Base-by-base conservation (phyloP, 2,329 filamentous ascomycete genomes). In the Epichloe gansuensis region DNA sequence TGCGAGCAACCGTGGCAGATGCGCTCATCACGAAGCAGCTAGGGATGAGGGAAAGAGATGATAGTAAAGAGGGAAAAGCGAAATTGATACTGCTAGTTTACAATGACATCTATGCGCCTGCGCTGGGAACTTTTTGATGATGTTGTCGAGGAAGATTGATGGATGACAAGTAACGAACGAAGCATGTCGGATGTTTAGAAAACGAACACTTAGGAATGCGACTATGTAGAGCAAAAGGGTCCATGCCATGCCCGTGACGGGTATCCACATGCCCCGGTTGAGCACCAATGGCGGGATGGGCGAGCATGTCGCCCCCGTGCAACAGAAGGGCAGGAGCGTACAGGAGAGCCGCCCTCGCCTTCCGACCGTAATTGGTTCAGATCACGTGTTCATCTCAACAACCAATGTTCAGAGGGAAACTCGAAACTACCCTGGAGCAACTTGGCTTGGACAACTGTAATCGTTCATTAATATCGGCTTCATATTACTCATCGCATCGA, bases 1-100 rank as follows among this genome's bases (percentile, higher is more conserved):
- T 70, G 54, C 75, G 75, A 67, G 76, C 77, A 61, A 77, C 71
- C 62, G 66, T 73, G 55, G 77, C 70, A 47, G 77, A 78, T 62
- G 75, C 73, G 72, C 76, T 80, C 77, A 80, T 80, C 57, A 59
- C 62, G 61, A 42, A 51, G 49, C 34, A 48, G 17, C 44, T 35
- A 2, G 40, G 9, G 49, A 23, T 7, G 17, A 41, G 36, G 25
- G 11, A 13, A 21, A 23, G 21, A 41, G 6, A 41, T 23, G 6
- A 41, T 23, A 4, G 25, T 6, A n/a, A 23, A 9, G 17, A 40
- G 34, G 17, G 25, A 7, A 15, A 27, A 15, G 36, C n/a, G 3
- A 40, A 6, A 35, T 11, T 31, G 13, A 42, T 50, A 35, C 34
- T 11, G n/a, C 34, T 40, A 15, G 21, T 38, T 47, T 51, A 53